phyloP scores from a whole-genome alignment of 192 early-diverging fungal genomes.

The Coemansia sp. region DNA sequence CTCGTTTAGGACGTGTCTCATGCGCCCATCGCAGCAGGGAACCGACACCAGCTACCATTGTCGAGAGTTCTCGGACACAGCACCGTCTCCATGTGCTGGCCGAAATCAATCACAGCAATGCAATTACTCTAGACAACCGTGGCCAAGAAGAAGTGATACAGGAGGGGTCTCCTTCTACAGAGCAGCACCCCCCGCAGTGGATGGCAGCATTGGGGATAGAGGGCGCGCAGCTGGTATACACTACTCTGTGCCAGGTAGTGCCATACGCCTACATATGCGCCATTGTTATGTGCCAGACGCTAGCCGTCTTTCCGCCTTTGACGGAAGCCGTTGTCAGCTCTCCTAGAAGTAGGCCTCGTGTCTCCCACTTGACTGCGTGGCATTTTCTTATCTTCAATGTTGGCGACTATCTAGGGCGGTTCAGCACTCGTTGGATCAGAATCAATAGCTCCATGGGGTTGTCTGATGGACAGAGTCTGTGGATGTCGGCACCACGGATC shows the following conservation, averaged over 20 bases:
- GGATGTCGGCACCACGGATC: slow-evolving; percentile 16
- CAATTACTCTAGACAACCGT: too few relatives aligned
- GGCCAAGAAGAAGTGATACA: too few relatives aligned
- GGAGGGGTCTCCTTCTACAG: not conserved
- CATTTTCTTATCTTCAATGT: slow-evolving; percentile 76
- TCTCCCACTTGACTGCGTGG: slow-evolving; percentile 56
- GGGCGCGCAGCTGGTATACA: slow-evolving; percentile 22
- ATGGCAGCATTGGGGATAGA: slow-evolving; percentile 27
- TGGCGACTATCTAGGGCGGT: slow-evolving; percentile 71
- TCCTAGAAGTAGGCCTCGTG: slow-evolving; percentile 19
- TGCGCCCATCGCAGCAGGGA: not conserved
- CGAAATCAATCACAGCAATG: not conserved
- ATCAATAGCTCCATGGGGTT: not conserved
- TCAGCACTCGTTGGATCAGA: slow-evolving; percentile 52
- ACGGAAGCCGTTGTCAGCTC: slow-evolving; percentile 64
- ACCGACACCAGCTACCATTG: not conserved
- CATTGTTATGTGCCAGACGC: slow-evolving; percentile 64
- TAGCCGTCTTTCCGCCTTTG: slow-evolving; percentile 74
- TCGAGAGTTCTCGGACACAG: not conserved
- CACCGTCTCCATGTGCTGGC: not conserved
- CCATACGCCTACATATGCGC: slow-evolving; percentile 48
- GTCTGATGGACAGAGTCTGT: not conserved
- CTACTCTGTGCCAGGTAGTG: slow-evolving; percentile 21
- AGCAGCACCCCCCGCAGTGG: slow-evolving; percentile 12
- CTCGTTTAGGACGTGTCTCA: slow-evolving; percentile 19